Evolutionary conservation across 306 rosid genomes (phyloP), one percentile per base, ranked within the genome.

Genomic region (Cicer pinnatifidum): DNA sequence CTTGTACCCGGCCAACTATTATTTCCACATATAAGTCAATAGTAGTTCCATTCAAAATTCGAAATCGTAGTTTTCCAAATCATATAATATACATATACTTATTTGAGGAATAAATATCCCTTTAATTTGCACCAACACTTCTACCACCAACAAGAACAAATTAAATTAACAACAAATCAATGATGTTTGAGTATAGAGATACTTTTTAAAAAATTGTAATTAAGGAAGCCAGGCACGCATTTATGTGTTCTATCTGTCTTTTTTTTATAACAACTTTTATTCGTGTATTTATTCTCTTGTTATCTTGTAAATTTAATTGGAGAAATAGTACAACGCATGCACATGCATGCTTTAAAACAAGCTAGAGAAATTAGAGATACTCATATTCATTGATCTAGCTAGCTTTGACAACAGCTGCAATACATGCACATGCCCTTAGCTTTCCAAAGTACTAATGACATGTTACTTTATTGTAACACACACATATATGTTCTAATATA

Each of bases 301-400:
- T 75, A 62, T 68, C 13, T 68, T 72, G 1, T 35, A 41, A 53
- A 54, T 78, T 60, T 57, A 78, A 81, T 73, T 19, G 78, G 46
- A 56, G 66, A 13, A 76, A 81, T 76, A 69, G 86, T 83, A 83
- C 82, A 77, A 44, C 40, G 81, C 96, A 88, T 87, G 81, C 96
- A 88, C 88, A 87, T 88, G 89, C 87, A 52, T 62, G 78, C 81
- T 81, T 84, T 85, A 78, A 75, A 72, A 72, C 77, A 82, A 80
- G 85, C 67, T 75, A 77, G 60, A 71, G 74, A 60, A 75, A 81
- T 75, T 73, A 69, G 48, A 62, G 60, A 78, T 77, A 58, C 77
- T 76, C 81, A 67, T 81, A 80, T 72, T 80, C 64, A 78, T 73
- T 71, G 59, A 39, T 61, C 39, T 40, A 50, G 81, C 60, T 46